A percentile compares a stretch with the other conserved stretches of the same genome.
phyloP scores from a whole-genome alignment of 495 filamentous ascomycete genomes.

The Pseudoneurospora amorphoporcata region DNA sequence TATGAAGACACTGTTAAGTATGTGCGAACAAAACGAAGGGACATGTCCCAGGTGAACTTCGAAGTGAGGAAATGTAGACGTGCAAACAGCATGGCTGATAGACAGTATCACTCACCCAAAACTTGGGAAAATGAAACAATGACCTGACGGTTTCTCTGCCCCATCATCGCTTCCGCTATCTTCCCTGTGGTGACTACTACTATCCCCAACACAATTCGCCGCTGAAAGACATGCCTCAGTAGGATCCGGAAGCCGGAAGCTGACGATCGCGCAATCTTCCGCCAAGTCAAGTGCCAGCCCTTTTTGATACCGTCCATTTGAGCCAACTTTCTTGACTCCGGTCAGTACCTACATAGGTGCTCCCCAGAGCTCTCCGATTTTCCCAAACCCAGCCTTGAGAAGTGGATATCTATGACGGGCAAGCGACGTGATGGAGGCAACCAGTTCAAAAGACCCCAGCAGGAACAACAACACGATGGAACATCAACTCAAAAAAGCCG shows the following conservation, averaged over 20 bases:
- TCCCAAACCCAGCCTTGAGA: neutral
- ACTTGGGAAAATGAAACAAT: neutral
- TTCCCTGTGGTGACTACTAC: neutral
- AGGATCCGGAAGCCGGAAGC: neutral
- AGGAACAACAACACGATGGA: neutral
- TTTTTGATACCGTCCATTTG: neutral
- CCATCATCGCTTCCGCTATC: neutral
- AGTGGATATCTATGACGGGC: neutral
- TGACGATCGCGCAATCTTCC: neutral
- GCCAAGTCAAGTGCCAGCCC: neutral
- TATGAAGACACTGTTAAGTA: constrained; percentile 4
- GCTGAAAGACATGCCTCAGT: neutral
- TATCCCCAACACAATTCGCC: neutral
- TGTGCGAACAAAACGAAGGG: constrained; percentile 1
- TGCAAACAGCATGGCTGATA: neutral
- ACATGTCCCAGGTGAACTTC: neutral
- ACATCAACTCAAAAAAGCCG: neutral
- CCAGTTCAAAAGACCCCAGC: neutral
- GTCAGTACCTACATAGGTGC: neutral
- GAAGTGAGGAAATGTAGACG: neutral
- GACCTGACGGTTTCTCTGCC: neutral
- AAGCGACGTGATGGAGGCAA: neutral
- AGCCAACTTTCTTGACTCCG: neutral
- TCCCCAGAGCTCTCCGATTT: neutral
- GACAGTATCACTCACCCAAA: no score